These are phyloP conservation scores for Coniella lustricola DNA, from an alignment of 2,329 filamentous ascomycete species.

Conservation along the genomic window DNA sequence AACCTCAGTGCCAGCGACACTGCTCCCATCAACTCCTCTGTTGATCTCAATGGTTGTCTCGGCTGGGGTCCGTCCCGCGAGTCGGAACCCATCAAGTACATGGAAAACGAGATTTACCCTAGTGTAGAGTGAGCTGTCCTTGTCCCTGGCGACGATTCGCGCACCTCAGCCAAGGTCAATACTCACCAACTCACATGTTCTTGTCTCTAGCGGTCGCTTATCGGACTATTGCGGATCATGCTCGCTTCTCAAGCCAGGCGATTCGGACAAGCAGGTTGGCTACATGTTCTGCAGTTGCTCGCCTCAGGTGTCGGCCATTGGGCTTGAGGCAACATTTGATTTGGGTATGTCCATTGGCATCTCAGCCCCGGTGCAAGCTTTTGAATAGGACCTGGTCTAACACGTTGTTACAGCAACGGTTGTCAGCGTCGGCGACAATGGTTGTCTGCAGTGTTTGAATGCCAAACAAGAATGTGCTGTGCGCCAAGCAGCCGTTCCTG, in stretches of 20 bases:
- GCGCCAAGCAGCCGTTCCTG: not conserved
- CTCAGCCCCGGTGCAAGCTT: too few species aligned
- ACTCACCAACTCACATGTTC: too few species aligned
- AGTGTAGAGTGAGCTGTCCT: slow-evolving; percentile 1
- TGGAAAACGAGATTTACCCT: not conserved
- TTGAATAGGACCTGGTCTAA: not conserved
- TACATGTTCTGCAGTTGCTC: slow-evolving; percentile 7
- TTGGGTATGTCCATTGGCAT: slow-evolving; percentile 1
- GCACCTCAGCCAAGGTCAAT: too few species aligned
- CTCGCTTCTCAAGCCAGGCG: slow-evolving; percentile 1
- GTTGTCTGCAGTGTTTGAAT: slow-evolving; percentile 7
- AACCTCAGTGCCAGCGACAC: too few species aligned
- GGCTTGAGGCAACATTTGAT: slow-evolving; percentile 3
- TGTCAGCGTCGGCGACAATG: slow-evolving; percentile 2
- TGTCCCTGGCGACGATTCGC: too few species aligned
- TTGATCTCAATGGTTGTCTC: slow-evolving; percentile 9
- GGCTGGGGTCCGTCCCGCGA: slow-evolving; percentile 1
- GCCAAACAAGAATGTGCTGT: not conserved
- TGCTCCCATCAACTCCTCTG: not conserved
- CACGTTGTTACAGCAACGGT: not conserved
- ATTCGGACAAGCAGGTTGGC: not conserved
- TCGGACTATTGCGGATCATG: slow-evolving; percentile 4
- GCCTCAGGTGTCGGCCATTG: not conserved
- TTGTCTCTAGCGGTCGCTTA: slow-evolving; percentile 1
- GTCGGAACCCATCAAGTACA: not conserved